phyloP scores from a whole-genome alignment of 345 rosid genomes.

The Citrus cavaleriei region DNA sequence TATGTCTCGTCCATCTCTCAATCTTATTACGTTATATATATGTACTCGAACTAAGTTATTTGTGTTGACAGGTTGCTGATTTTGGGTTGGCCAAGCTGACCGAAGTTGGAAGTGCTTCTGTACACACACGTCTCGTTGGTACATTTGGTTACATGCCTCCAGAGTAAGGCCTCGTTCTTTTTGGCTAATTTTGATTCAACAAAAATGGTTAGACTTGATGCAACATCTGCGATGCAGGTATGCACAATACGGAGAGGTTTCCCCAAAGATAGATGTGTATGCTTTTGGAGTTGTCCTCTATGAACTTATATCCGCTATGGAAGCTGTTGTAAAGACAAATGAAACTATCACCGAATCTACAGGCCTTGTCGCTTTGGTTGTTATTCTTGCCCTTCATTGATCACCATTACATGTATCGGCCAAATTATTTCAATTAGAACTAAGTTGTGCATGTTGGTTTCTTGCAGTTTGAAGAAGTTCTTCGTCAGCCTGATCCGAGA shows the following conservation, averaged over 20 bases:
- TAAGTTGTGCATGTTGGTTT: background rate
- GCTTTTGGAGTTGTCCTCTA: conserved; percentile 96
- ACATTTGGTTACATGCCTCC: conserved; percentile 99
- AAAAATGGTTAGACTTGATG: background rate
- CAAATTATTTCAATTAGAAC: background rate
- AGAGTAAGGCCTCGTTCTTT: conserved; percentile 50
- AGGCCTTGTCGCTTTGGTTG: conserved; percentile 85
- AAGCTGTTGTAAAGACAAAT: conserved; percentile 65
- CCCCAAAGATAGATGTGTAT: conserved; percentile 94
- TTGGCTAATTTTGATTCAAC: background rate
- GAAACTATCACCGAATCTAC: conserved; percentile 48
- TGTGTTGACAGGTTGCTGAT: conserved; percentile 75
- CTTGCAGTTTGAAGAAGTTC: conserved; percentile 68
- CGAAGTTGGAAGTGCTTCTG: conserved; percentile 65
- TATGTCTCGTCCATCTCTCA: background rate
- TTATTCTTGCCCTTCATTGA: background rate
- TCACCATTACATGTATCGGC: background rate
- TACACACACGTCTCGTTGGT: conserved; percentile 75
- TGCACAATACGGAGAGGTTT: conserved; percentile 80
- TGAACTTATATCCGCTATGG: conserved; percentile 91
- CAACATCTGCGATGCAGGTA: conserved; percentile 43
- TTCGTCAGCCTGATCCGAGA: conserved; percentile 45
- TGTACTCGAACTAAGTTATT: background rate
- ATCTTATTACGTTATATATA: background rate
- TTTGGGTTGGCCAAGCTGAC: conserved; percentile 89